phyloP scores from a whole-genome alignment of 768 basidiomycete species.

The Macrocybe gigantea region DNA sequence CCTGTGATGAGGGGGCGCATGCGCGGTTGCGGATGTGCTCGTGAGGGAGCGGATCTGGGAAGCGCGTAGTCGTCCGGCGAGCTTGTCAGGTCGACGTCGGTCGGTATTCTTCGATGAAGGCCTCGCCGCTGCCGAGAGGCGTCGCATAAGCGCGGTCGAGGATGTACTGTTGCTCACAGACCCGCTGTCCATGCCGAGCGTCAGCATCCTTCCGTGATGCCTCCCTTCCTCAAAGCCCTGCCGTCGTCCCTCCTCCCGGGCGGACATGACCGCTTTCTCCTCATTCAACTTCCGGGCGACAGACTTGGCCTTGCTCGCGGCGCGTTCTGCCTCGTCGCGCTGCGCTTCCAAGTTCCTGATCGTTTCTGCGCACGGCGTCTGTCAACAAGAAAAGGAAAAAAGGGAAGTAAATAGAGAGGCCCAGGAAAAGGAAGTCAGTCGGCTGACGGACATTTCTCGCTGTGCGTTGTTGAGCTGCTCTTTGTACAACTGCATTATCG shows the following conservation, averaged over 20 bases:
- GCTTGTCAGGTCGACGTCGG: neutral
- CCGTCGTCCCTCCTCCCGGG: slow-evolving; percentile 50
- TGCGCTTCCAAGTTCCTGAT: slow-evolving; percentile 22
- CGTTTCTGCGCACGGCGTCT: slow-evolving; percentile 19
- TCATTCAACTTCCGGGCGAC: slow-evolving; percentile 51
- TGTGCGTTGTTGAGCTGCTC: slow-evolving; percentile 19
- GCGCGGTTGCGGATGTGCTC: too few species aligned
- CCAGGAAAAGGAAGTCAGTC: too few species aligned
- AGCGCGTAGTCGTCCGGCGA: neutral
- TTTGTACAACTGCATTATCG: slow-evolving; percentile 17
- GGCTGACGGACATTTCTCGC: slow-evolving; percentile 22
- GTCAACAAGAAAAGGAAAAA: neutral
- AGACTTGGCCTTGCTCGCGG: slow-evolving; percentile 35
- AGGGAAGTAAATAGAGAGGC: too few species aligned
- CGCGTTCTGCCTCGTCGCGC: slow-evolving; percentile 25
- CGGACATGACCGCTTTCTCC: slow-evolving; percentile 41
- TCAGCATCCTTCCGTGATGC: slow-evolving; percentile 34
- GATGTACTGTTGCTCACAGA: slow-evolving; percentile 3
- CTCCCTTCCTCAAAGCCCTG: slow-evolving; percentile 42
- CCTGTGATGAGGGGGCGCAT: too few species aligned
- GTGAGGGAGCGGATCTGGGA: neutral
- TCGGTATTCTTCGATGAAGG: slow-evolving; percentile 10
- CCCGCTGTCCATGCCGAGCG: neutral
- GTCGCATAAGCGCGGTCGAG: slow-evolving; percentile 5
- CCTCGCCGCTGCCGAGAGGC: slow-evolving; percentile 8